Evolutionary conservation across 116 monocot genomes (phyloP), one percentile per base, ranked within the genome.

Genomic region (Zostera marina): DNA sequence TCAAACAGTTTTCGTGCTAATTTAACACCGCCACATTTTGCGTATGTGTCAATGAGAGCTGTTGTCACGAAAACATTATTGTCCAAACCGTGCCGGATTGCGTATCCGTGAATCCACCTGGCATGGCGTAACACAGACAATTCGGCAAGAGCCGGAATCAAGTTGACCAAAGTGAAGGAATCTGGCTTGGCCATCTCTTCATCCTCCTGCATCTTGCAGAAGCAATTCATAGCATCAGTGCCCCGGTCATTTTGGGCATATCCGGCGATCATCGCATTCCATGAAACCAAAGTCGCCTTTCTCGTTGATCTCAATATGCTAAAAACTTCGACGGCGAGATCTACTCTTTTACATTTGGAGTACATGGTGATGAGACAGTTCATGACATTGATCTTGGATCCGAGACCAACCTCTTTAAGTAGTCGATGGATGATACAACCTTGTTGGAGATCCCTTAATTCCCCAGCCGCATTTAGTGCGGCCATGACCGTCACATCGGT

Each of bases 211-310:
- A 93, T 87, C 70, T 56, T 73, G 66, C 42, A 49, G 54, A 93
- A 87, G 62, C 74, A 74, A 25, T 54, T 48, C 13, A 84, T 39
- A 11, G 87, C 83, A 20, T 84, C 77, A 0, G 68, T 56, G 0
- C 72, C 12, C 3, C 42, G 56, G 1, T 57, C 72, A 52, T 92
- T 92, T 67, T 87, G 87, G 1, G 76, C 58, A 57, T 67, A 87
- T 41, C 92, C 83, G 9, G 71, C 74, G 41, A 92, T 87, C 87
- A 87, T 92, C 2, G 87, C 75, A 63, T 92, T 92, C 92, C 92
- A 87, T 0, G 92, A 83, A 13, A 92, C 77, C 19, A 71, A 61
- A 3, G 72, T 87, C 68, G 72, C 83, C 65, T 72, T 87, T 0
- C 3, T 21, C 13, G 54, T 59, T 83, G 45, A 10, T 51, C 67